A percentile compares a stretch with the other conserved stretches of the same genome.
These are phyloP conservation scores for Colletotrichum spinosum DNA, from an alignment of 2,329 filamentous ascomycete species.

Conservation along the genomic window DNA sequence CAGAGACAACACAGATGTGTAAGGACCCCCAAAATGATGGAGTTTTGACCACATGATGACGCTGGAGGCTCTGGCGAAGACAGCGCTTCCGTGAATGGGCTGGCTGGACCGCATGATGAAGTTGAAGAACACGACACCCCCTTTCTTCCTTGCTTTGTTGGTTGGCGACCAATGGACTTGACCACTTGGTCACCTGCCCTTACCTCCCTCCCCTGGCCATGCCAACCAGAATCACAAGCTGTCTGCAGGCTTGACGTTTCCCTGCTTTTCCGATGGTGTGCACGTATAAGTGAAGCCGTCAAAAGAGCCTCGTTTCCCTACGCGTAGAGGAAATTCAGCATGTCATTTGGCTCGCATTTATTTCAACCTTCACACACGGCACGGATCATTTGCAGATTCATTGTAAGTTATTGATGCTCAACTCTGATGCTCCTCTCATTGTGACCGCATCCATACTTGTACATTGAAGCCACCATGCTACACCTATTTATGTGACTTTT, in stretches of 20 bases:
- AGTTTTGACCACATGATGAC: constrained; percentile 29
- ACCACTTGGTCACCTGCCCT: background rate
- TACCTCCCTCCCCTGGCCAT: background rate
- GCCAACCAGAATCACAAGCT: background rate
- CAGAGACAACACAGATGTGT: background rate
- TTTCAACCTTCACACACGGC: too few relatives aligned
- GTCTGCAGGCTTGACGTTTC: too few relatives aligned
- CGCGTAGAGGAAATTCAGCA: too few relatives aligned
- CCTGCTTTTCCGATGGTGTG: too few relatives aligned
- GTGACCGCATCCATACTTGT: background rate
- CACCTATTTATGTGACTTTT: constrained; percentile 17
- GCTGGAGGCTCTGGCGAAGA: constrained; percentile 19
- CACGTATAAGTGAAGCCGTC: too few relatives aligned
- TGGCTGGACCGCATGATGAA: constrained; percentile 1
- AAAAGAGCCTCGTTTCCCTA: too few relatives aligned
- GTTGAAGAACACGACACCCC: constrained; percentile 1
- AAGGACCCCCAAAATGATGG: constrained; percentile 8
- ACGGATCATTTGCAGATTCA: too few relatives aligned
- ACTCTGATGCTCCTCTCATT: background rate
- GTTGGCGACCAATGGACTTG: background rate
- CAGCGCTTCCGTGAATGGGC: background rate
- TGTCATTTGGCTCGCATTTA: too few relatives aligned
- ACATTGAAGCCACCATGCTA: background rate
- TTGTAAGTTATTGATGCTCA: constrained; percentile 1
- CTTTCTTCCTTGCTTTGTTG: background rate